Percentiles rank a stretch among this genome's conserved stretches.
phyloP scores from a whole-genome alignment of 257 asterid genomes.

The Marsdenia floribunda region DNA sequence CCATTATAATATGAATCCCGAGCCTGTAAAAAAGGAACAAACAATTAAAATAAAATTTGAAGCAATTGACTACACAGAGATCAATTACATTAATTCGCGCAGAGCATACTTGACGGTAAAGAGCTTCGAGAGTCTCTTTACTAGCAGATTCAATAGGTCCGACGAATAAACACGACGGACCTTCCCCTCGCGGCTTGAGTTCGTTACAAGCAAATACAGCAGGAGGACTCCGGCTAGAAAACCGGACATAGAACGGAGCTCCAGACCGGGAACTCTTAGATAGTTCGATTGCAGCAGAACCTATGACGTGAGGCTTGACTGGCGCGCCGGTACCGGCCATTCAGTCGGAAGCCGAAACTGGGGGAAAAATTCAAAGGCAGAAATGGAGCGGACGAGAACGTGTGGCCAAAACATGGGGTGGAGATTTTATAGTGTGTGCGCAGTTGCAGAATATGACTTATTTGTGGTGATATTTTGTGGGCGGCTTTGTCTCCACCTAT shows the following conservation, averaged over 20 bases:
- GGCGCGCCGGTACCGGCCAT: constrained; percentile 76
- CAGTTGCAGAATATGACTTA: constrained; percentile 9
- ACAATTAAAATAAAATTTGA: background rate
- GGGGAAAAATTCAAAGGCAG: background rate
- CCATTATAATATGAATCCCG: constrained; percentile 87
- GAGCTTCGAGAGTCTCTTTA: constrained; percentile 92
- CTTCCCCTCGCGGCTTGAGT: constrained; percentile 41
- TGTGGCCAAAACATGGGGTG: background rate
- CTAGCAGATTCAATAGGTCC: constrained; percentile 91
- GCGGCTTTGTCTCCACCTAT: too few relatives aligned
- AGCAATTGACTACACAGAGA: background rate
- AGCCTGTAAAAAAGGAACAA: constrained; percentile 45
- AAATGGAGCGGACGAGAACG: background rate
- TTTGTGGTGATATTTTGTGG: too few relatives aligned
- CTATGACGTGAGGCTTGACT: constrained; percentile 42
- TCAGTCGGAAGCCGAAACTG: constrained; percentile 21
- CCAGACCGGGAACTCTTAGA: constrained; percentile 38
- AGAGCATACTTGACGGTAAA: constrained; percentile 64
- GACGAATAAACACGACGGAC: constrained; percentile 86
- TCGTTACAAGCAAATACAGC: constrained; percentile 38
- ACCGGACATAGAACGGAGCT: constrained; percentile 43
- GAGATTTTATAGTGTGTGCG: background rate
- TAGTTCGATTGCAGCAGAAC: constrained; percentile 42
- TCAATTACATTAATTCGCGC: background rate
- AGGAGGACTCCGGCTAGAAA: constrained; percentile 37